Evolutionary conservation across 129 eudicot genomes (phyloP), one percentile per base, ranked within the genome.

Genomic region (Flaveria bidentis): DNA sequence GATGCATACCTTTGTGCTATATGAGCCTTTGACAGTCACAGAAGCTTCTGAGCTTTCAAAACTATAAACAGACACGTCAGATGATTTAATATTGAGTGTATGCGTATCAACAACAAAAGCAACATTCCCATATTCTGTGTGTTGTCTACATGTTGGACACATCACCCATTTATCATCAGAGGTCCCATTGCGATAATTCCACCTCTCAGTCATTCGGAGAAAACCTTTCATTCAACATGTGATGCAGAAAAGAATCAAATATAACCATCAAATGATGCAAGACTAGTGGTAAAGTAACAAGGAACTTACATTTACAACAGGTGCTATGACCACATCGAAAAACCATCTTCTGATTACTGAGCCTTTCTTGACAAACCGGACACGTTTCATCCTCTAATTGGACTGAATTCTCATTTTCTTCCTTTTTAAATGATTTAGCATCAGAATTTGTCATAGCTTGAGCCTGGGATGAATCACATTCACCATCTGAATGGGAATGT

Each of bases 81-180:
- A 41, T 33, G 83, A 74, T 17, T 50, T 72, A 83, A 50, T 61
- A 36, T 36, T 36, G 5, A 36, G 41, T 36, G 41, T 36, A 47
- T 55, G 84, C 12, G 73, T 73, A 78, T 94, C 99, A 83, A 87
- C 97, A 81, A 88, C 97, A 76, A 61, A 89, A 64, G 97, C 97
- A 86, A 94, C 76, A 60, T 85, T 89, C 39, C 77, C 85, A 58
- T 76, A 89, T 50, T 91, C 93, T 8, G 96, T 87, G 68, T 71
- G 88, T 28, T 84, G 96, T 77, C 99, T 88, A 76, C 99, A 94
- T 65, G 97, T 89, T 80, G 99, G 99, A 78, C 99, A 94, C 84
- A 86, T 86, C 78, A 94, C 90, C 96, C 96, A 84, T 53, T 86
- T 86, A 71, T 44, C 67, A 45, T 79, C 84, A 79, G 65, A 55